Evolutionary conservation across 1,284 basidiomycete genomes (phyloP).

Genomic region (Tylopilus orsonianus): DNA sequence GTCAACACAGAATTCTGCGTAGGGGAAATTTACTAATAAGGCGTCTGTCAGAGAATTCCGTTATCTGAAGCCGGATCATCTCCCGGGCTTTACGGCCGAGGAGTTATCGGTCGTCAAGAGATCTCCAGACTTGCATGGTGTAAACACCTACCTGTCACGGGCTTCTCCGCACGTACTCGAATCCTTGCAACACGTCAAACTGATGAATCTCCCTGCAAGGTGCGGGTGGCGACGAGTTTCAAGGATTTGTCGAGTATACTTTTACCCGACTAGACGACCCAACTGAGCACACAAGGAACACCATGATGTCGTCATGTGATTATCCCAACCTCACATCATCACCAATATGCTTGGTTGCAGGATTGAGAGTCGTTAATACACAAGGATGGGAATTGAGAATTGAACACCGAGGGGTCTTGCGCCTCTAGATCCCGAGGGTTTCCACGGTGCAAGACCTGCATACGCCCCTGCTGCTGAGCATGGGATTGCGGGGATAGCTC

Average conservation of each 20-base stretch:
- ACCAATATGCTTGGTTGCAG: conserved; percentile 63
- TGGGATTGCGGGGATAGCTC: conserved; percentile 40
- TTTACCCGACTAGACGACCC: conserved; percentile 64
- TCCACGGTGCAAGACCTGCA: conserved; percentile 53
- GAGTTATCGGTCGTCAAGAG: conserved; percentile 64
- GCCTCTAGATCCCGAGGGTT: conserved; percentile 53
- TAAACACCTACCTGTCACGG: conserved; percentile 75
- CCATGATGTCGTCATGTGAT: not conserved
- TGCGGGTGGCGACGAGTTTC: conserved; percentile 66
- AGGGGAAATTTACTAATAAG: too few species aligned
- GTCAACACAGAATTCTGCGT: conserved; percentile 26
- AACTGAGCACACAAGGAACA: conserved; percentile 67
- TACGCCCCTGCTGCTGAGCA: too few species aligned
- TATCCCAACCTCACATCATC: conserved; percentile 34
- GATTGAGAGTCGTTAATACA: conserved; percentile 44
- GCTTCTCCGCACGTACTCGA: not conserved
- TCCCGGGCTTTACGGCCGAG: conserved; percentile 64
- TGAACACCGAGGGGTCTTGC: conserved; percentile 1
- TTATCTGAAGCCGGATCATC: conserved; percentile 60
- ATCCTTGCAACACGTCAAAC: not conserved
- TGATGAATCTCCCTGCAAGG: conserved; percentile 37
- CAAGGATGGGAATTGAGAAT: conserved; percentile 6
- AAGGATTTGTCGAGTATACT: conserved; percentile 60
- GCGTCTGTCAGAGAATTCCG: too few species aligned
- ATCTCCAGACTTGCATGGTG: conserved; percentile 70